Base-by-base conservation (phyloP, 495 filamentous ascomycete genomes). In the Physcia stellaris region DNA sequence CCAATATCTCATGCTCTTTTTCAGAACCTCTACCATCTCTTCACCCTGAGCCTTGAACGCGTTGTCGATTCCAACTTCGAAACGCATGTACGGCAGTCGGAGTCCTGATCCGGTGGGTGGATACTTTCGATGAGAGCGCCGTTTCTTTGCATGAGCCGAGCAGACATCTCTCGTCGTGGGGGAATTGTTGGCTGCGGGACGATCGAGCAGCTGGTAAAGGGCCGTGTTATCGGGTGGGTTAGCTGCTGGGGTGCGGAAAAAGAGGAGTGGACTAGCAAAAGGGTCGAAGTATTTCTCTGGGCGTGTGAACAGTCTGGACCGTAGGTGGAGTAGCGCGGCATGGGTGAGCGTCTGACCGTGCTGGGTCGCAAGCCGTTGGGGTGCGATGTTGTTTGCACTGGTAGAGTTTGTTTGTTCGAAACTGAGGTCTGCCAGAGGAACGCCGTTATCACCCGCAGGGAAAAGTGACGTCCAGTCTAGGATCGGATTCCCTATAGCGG, bases 231-330 rank as follows among this genome's bases (percentile, higher is more conserved):
- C 43, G 1, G 65, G 67, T 0, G 64, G 47, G 19, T 62, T 59
- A 18, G 50, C 52, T 1, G 61, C 64, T 0, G 68, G 46, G 1
- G 68, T 66, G 20, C 73, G 63, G 27, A 77, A 69, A 47, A 75
- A 75, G 3, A 73, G 58, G 6, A 72, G 54, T 0, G 73, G 73
- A 4, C 70, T 75, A 1, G 73, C 73, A 45, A 78, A 76, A 1
- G 71, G 56, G 42, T 76, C 73, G 30, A 74, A 74, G 46, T 60
- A 72, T 11, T 62, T 46, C 37, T 68, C 64, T 6, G 64, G 59
- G 2, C 55, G 60, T 2, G 49, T 17, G 47, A 78, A 78, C 17
- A 68, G 50, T 2, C 42, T 16, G 15, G 56, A 49, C 10, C 68
- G 57, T 3, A 63, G 57, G 0, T 53, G 51, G 4, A 62, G 41